Percentiles rank a stretch among this genome's conserved stretches.
Conservation (phyloP, 1,139 yeast species). For the Diutina mesorugosa region DNA sequence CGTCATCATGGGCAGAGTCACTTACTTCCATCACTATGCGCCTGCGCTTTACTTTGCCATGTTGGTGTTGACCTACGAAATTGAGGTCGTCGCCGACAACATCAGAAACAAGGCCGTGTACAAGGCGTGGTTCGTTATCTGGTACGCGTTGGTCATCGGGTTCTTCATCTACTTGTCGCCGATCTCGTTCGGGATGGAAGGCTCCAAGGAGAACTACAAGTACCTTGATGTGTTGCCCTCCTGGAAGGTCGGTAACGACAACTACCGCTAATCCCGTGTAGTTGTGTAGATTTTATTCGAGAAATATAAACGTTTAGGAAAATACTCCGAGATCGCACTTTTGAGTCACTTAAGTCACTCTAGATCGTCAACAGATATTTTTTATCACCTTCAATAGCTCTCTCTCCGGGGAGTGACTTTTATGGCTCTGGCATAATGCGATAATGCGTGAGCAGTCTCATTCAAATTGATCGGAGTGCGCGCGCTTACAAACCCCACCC, state of each 20-base stretch:
- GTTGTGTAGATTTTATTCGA: background rate
- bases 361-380: no score
- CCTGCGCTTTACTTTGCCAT: slow-evolving; percentile 96
- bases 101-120: slow-evolving; percentile 21
- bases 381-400: no score
- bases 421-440: background rate
- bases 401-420: background rate
- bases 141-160: slow-evolving; percentile 41
- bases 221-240: slow-evolving; percentile 65
- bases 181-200: slow-evolving; percentile 84
- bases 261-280: background rate
- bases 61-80: slow-evolving; percentile 61
- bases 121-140: slow-evolving; percentile 18
- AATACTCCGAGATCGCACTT: no score
- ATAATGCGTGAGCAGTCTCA: background rate
- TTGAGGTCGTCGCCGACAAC: slow-evolving; percentile 47
- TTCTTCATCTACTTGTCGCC: slow-evolving; percentile 66
- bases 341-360: no score
- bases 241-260: slow-evolving; percentile 38
- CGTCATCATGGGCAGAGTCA: slow-evolving; percentile 91
- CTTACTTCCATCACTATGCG: slow-evolving; percentile 91
- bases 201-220: slow-evolving; percentile 53
- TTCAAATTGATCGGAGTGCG: background rate
- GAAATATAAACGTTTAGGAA: background rate
- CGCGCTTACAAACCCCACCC: background rate